Evolutionary conservation across 108 stramenopile species (phyloP).

Genomic region (Cyclotella atomus): DNA sequence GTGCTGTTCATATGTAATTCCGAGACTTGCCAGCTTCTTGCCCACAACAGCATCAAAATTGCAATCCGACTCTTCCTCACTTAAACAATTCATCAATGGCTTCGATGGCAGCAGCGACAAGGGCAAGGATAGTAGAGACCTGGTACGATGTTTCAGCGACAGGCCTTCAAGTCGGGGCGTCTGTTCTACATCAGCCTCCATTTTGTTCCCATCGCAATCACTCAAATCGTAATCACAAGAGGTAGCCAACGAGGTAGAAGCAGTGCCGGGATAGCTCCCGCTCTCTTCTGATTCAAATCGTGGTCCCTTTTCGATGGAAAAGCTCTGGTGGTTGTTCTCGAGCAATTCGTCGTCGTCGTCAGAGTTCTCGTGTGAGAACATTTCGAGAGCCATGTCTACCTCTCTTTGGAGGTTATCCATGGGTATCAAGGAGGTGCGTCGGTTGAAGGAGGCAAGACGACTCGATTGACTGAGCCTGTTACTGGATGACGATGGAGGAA

Average conservation of each 20-base stretch:
- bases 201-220: not conserved
- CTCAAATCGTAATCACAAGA: conserved; percentile 27
- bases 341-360: conserved; percentile 40
- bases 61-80: conserved; percentile 15
- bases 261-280: conserved; percentile 31
- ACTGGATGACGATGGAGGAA: not conserved
- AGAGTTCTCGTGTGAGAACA: conserved; percentile 29
- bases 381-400: conserved; percentile 42
- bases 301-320: too few species aligned
- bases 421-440: not conserved
- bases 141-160: conserved; percentile 44
- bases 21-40: conserved; percentile 17
- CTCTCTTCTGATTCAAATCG: conserved; percentile 10
- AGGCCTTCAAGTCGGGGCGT: too few species aligned
- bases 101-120: conserved; percentile 33
- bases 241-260: conserved; percentile 19
- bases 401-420: conserved; percentile 38
- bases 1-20: conserved; percentile 8
- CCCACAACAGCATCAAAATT: conserved; percentile 36
- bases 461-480: not conserved
- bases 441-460: not conserved
- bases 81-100: conserved; percentile 24
- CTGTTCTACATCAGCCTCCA: too few species aligned
- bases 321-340: not conserved
- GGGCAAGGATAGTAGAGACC: conserved; percentile 38